Evolutionary conservation across 176 grass and related monocot genomes (phyloP).

Genomic region (Alloteropsis semialata): DNA sequence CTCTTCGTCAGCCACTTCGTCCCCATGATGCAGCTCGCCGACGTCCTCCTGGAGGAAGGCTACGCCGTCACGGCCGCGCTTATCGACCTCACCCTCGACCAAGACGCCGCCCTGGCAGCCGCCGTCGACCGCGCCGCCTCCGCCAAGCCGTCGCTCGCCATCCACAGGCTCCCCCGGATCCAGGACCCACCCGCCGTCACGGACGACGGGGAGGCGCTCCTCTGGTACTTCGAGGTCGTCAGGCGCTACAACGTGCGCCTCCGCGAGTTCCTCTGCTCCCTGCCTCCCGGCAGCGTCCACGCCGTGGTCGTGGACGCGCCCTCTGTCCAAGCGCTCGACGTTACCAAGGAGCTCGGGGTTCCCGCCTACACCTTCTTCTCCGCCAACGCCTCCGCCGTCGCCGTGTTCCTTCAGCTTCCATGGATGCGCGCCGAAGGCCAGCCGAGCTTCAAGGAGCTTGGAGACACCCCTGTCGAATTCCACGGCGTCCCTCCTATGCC

Average conservation of each 20-base stretch:
- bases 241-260: slow-evolving; percentile 24
- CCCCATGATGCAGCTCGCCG: slow-evolving; percentile 30
- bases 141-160: slow-evolving; percentile 20
- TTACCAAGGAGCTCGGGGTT: slow-evolving; percentile 9
- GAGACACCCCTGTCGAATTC: slow-evolving; percentile 23
- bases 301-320: slow-evolving; percentile 6
- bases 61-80: slow-evolving; percentile 27
- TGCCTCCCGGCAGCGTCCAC: not conserved
- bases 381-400: slow-evolving; percentile 24
- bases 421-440: not conserved
- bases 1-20: slow-evolving; percentile 32
- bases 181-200: not conserved
- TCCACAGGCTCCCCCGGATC: slow-evolving; percentile 29
- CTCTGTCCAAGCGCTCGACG: not conserved
- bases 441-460: slow-evolving; percentile 34
- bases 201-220: not conserved
- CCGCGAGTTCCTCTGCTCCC: slow-evolving; percentile 30
- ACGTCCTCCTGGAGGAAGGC: slow-evolving; percentile 15
- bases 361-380: not conserved
- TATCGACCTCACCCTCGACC: slow-evolving; percentile 19
- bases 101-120: not conserved
- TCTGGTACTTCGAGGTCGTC: slow-evolving; percentile 1
- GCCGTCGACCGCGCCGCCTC: slow-evolving; percentile 32
- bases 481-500: slow-evolving; percentile 38
- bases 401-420: slow-evolving; percentile 32